These are phyloP conservation scores for Phoma sp. DNA, from an alignment of 2,329 filamentous ascomycete species.

Conservation along the genomic window DNA sequence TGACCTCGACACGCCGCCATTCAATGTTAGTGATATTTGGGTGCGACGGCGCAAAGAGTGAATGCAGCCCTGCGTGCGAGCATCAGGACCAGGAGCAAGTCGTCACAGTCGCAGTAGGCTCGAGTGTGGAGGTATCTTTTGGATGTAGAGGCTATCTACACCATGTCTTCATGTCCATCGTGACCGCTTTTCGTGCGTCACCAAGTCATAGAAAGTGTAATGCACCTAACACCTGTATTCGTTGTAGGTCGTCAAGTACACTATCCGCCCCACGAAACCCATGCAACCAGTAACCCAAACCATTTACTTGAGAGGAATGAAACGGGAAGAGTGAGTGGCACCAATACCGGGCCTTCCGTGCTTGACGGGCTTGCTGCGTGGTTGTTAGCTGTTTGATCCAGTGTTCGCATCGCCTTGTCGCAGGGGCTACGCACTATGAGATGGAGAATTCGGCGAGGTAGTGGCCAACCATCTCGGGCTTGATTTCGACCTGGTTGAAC, in stretches of 20 bases:
- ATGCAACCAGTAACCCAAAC: constrained; percentile 49
- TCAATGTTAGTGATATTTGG: background rate
- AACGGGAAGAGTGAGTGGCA: constrained; percentile 99
- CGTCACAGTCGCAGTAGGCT: constrained; percentile 1
- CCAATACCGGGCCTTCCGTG: constrained; percentile 99
- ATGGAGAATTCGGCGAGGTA: constrained; percentile 99
- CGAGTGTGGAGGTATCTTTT: constrained; percentile 36
- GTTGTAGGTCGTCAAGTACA: constrained; percentile 51
- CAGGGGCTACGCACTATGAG: constrained; percentile 81
- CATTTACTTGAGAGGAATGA: constrained; percentile 98
- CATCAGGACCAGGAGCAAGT: background rate
- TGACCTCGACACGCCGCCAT: background rate
- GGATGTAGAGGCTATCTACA: constrained; percentile 42
- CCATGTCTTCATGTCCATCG: constrained; percentile 38
- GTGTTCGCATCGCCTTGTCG: background rate
- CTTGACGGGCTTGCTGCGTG: constrained; percentile 94
- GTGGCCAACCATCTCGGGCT: constrained; percentile 99
- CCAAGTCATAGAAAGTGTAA: constrained; percentile 39
- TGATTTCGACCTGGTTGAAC: constrained; percentile 99
- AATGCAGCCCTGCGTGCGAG: background rate
- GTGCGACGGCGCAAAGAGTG: background rate
- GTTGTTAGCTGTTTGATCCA: constrained; percentile 49
- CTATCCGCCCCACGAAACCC: constrained; percentile 46
- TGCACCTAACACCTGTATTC: constrained; percentile 50
- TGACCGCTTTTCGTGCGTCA: constrained; percentile 40